Base-by-base conservation (phyloP, 352 stramenopile genomes). In the Phytophthora sojae region DNA sequence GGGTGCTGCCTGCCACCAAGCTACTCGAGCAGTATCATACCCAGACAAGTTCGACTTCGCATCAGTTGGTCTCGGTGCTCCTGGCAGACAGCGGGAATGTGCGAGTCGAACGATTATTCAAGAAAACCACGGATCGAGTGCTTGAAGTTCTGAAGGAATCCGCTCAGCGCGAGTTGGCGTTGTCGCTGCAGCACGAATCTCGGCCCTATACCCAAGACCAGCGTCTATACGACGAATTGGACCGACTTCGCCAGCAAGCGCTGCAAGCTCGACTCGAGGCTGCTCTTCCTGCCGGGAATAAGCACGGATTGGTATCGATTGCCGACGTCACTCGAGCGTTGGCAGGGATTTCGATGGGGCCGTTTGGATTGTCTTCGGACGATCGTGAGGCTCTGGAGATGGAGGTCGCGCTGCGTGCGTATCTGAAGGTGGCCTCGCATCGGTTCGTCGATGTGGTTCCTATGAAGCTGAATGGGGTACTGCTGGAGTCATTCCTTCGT, bases 301-400 rank as follows among this genome's bases (percentile, higher is more conserved):
- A 39, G 32, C n/a, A 44, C 11, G 65, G 65, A 6, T 21, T 68
- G 42, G 60, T 77, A 44, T 65, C 55, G 14, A 11, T 77, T 5
- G n/a, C 19, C 11, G 50, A 69, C 3, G 53, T 84, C 6, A 51
- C 69, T 35, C 32, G 56, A 50, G 52, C 35, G n/a, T 15, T 78
- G 12, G 57, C 35, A 58, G 61, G 26, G 6, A 55, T 67, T 39
- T 68, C 47, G 0, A 49, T 57, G 45, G 61, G 61, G 7, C 54
- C 56, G 58, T 67, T 70, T 51, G 50, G 55, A 12, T 29, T 68
- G 29, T 61, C 66, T 6, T 75, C 64, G 7, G 73, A 79, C 15
- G 75, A 86, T 29, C 75, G 75, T 12, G 66, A 85, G 50, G 72
- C 60, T 14, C 47, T 79, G 23, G 77, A 85, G 44, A 79, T 85